phyloP scores from a whole-genome alignment of 2,329 filamentous ascomycete species.

The Aschersonia sp. region DNA sequence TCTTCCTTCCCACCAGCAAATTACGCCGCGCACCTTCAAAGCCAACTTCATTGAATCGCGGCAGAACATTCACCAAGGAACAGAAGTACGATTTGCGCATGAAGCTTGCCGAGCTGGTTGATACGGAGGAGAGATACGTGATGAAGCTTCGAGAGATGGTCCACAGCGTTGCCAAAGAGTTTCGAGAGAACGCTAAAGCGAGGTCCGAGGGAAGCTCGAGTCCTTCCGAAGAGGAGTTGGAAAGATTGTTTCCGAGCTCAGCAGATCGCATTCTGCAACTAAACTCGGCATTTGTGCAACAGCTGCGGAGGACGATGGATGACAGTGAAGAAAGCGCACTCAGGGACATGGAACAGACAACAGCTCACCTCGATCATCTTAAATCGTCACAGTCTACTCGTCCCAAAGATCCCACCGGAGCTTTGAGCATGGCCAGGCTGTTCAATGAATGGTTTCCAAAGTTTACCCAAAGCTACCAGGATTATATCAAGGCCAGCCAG shows the following conservation, averaged over 20 bases:
- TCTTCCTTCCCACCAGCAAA: constrained; percentile 77
- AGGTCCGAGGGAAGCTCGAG: constrained; percentile 48
- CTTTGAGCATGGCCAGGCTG: constrained; percentile 62
- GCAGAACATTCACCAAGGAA: constrained; percentile 61
- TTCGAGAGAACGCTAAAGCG: constrained; percentile 53
- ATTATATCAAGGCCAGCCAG: constrained; percentile 85
- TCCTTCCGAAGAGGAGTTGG: constrained; percentile 57
- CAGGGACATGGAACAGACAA: constrained; percentile 54
- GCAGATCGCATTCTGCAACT: constrained; percentile 68
- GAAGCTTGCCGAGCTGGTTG: constrained; percentile 79
- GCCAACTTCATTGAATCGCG: constrained; percentile 65
- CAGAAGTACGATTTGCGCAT: constrained; percentile 77
- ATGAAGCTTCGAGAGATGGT: constrained; percentile 75
- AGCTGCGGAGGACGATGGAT: constrained; percentile 63
- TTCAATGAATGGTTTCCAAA: constrained; percentile 87
- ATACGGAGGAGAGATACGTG: constrained; percentile 91
- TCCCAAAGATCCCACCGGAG: constrained; percentile 61
- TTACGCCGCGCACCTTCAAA: constrained; percentile 78
- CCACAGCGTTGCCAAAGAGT: constrained; percentile 65
- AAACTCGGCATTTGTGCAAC: constrained; percentile 68
- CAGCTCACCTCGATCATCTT: constrained; percentile 24
- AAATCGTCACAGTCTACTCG: constrained; percentile 29
- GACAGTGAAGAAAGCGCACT: constrained; percentile 71
- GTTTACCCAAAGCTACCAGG: constrained; percentile 81
- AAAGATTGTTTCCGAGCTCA: constrained; percentile 67